Conservation (phyloP, 495 filamentous ascomycete genomes). For the Chlorociboria aeruginascens region DNA sequence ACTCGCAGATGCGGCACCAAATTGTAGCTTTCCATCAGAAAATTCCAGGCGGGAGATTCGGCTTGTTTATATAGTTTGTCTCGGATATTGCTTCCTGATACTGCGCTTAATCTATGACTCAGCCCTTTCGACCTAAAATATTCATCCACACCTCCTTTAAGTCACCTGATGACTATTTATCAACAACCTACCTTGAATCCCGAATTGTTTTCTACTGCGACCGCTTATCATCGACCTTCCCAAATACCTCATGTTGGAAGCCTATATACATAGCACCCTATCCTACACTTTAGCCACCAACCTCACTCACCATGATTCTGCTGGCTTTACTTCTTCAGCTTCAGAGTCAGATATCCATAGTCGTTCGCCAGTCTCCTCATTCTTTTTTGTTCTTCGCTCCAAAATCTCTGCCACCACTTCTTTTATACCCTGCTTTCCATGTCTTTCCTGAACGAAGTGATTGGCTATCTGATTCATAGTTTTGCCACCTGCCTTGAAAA, state of each 20-base stretch:
- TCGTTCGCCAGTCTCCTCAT: constrained; percentile 18
- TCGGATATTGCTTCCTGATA: not conserved
- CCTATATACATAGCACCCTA: not conserved
- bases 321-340: not conserved
- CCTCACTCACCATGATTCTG: not conserved
- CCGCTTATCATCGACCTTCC: constrained; percentile 6
- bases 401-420: constrained; percentile 47
- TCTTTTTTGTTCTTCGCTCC: constrained; percentile 30
- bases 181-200: too few relatives aligned
- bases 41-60: constrained; percentile 6
- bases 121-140: constrained; percentile 4
- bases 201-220: constrained; percentile 4
- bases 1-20: too few relatives aligned
- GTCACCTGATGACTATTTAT: constrained; percentile 18
- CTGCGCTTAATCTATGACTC: constrained; percentile 16
- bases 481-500: constrained; percentile 31
- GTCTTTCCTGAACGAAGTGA: constrained; percentile 30
- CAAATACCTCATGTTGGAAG: constrained; percentile 2
- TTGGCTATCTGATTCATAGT: constrained; percentile 32
- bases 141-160: not conserved
- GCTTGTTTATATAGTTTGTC: constrained; percentile 17
- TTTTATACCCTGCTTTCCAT: constrained; percentile 42
- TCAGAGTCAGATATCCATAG: constrained; percentile 23
- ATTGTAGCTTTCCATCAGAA: not conserved
- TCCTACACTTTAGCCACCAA: not conserved